Evolutionary conservation across 495 filamentous ascomycete species (phyloP).

Genomic region (Neurospora discreta): DNA sequence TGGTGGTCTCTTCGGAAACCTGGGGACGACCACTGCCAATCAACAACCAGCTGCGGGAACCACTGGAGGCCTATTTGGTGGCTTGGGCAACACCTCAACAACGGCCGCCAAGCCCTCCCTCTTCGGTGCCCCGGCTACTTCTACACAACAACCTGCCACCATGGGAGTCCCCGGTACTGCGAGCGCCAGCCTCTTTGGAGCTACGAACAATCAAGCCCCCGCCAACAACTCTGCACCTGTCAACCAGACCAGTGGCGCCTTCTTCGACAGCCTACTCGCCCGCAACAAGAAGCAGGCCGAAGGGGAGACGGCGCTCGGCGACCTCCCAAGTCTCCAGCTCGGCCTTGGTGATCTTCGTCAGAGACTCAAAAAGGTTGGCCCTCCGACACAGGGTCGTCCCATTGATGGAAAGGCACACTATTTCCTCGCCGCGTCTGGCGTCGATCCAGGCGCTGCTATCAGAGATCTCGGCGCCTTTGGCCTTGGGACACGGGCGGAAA

Average conservation of each 20-base stretch:
- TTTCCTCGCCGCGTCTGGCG: slow-evolving; percentile 79
- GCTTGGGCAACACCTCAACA: background rate
- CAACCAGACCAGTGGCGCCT: slow-evolving; percentile 41
- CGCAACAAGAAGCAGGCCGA: slow-evolving; percentile 55
- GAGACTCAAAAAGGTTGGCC: slow-evolving; percentile 66
- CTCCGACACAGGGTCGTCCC: slow-evolving; percentile 35
- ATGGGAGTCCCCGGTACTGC: background rate
- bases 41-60: background rate
- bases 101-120: slow-evolving; percentile 10
- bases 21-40: background rate
- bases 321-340: slow-evolving; percentile 63
- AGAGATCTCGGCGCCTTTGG: slow-evolving; percentile 58
- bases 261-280: slow-evolving; percentile 80
- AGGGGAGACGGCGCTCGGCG: slow-evolving; percentile 40
- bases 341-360: slow-evolving; percentile 80
- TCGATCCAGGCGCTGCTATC: slow-evolving; percentile 65
- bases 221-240: slow-evolving; percentile 3
- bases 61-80: slow-evolving; percentile 1
- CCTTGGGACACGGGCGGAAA: slow-evolving; percentile 26
- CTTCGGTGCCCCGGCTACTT: slow-evolving; percentile 11
- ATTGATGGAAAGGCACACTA: slow-evolving; percentile 67
- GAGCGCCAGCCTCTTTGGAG: slow-evolving; percentile 7
- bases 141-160: slow-evolving; percentile 1
- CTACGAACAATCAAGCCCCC: background rate
- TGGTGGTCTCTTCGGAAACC: slow-evolving; percentile 10